Evolutionary conservation across 257 asterid species (phyloP), one percentile per base, ranked within the genome.

Genomic region (Rauvolfia tetraphylla): DNA sequence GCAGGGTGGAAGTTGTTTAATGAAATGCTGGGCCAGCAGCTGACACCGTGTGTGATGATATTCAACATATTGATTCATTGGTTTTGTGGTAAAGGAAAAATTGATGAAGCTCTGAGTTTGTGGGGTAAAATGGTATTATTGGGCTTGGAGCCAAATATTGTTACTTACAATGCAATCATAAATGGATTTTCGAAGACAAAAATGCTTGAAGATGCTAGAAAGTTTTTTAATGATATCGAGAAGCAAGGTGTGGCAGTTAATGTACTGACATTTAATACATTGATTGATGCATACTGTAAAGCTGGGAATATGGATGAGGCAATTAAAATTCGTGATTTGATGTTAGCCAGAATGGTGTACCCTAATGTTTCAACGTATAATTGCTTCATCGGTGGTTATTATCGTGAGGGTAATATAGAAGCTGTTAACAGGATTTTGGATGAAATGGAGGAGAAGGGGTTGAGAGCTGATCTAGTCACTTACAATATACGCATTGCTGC

Each of bases 341-440:
- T 95, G 99, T 48, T 66, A 75, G 89, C 82, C 14, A 89, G 79
- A 81, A 84, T 36, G 81, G 81, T 92, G 31, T 79, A 58, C 69
- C 96, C 96, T 11, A 81, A 57, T 79, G 91, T 88, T 81, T 89
- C 98, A 23, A 92, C 99, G 2, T 95, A 89, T 80, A 95, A 92
- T 78, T 87, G 96, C 85, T 78, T 95, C 72, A 79, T 92, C 36
- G 93, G 94, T 76, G 98, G 94, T 72, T 89, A 79, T 88, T 86
- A 71, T 83, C 81, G 75, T 23, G 83, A 78, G 33, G 96, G 92
- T 54, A 82, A 83, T 31, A 27, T 68, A 31, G 91, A 85, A 75
- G 89, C 84, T 44, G 97, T 82, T 31, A 33, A 79, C 39, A 84
- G 77, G 81, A 84, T 90, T 73, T 85, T 90, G 44, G 80, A 80